These are phyloP conservation scores for Parsonsia alboflavescens DNA, from an alignment of 257 asterid genomes.

Conservation along the genomic window DNA sequence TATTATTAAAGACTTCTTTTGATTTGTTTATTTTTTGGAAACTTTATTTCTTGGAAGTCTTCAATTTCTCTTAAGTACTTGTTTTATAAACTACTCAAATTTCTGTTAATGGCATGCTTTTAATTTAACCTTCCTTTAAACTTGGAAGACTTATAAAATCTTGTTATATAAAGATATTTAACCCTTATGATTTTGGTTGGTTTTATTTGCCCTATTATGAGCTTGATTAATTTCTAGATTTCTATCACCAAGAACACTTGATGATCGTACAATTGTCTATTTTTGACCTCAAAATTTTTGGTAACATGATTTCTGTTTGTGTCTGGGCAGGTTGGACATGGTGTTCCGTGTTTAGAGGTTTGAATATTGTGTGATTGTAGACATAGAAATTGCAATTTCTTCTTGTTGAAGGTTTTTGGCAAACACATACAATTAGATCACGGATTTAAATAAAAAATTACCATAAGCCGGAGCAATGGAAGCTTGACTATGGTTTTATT, in stretches of 20 bases:
- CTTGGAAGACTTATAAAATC: too few relatives aligned
- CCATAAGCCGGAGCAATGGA: background rate
- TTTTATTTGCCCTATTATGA: too few relatives aligned
- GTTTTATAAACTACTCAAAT: too few relatives aligned
- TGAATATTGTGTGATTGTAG: background rate
- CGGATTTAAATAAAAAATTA: background rate
- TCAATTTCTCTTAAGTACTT: too few relatives aligned
- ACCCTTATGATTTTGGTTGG: too few relatives aligned
- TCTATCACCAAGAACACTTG: background rate
- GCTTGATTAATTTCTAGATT: too few relatives aligned
- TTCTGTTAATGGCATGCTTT: too few relatives aligned
- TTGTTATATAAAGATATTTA: too few relatives aligned
- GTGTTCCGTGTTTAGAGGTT: background rate
- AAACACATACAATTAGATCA: background rate
- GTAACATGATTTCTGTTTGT: background rate
- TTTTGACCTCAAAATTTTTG: background rate
- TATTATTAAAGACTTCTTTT: too few relatives aligned
- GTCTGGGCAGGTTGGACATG: constrained; percentile 7
- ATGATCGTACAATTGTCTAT: background rate
- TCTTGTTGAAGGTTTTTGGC: background rate
- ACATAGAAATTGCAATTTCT: background rate
- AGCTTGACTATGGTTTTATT: background rate
- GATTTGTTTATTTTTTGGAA: too few relatives aligned
- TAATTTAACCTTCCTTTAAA: too few relatives aligned
- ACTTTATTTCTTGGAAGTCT: too few relatives aligned